These are phyloP conservation scores for Fulvia fulva DNA, from an alignment of 2,329 filamentous ascomycete species.

Conservation along the genomic window DNA sequence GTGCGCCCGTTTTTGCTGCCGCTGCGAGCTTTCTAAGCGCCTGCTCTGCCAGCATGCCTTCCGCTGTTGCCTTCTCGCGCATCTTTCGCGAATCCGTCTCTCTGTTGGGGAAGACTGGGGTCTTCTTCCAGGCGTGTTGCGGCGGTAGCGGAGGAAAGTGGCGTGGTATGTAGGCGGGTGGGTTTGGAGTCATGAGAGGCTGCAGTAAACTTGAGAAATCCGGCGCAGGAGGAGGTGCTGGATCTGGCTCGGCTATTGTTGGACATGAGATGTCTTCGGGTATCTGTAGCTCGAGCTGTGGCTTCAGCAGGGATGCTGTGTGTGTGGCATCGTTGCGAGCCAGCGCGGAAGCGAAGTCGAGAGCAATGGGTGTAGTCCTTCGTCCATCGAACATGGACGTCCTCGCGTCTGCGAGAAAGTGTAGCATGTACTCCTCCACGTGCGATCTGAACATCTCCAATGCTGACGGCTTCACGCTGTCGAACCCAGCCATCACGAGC, in stretches of 20 bases:
- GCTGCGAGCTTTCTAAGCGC: slow-evolving; percentile 58
- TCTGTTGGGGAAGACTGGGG: slow-evolving; percentile 55
- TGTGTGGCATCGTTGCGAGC: slow-evolving; percentile 35
- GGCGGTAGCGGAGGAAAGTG: slow-evolving; percentile 62
- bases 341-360: slow-evolving; percentile 56
- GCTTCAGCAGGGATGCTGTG: slow-evolving; percentile 36
- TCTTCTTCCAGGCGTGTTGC: slow-evolving; percentile 60
- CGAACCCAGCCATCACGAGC: slow-evolving; percentile 52
- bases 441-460: slow-evolving; percentile 54
- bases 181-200: slow-evolving; percentile 47
- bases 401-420: slow-evolving; percentile 51
- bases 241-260: slow-evolving; percentile 39
- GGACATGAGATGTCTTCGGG: slow-evolving; percentile 36
- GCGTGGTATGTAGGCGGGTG: slow-evolving; percentile 52
- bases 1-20: slow-evolving; percentile 47
- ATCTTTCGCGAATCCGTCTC: slow-evolving; percentile 55
- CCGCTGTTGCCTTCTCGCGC: slow-evolving; percentile 59
- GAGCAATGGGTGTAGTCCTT: slow-evolving; percentile 53
- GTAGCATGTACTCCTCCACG: slow-evolving; percentile 58
- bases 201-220: slow-evolving; percentile 50
- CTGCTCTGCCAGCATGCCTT: slow-evolving; percentile 62
- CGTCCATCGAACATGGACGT: slow-evolving; percentile 56
- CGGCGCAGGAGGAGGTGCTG: slow-evolving; percentile 39
- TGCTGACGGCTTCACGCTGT: slow-evolving; percentile 52
- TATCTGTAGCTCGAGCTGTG: slow-evolving; percentile 38